Evolutionary conservation across 2,329 filamentous ascomycete genomes (phyloP).

Genomic region (Botrytis medusae): DNA sequence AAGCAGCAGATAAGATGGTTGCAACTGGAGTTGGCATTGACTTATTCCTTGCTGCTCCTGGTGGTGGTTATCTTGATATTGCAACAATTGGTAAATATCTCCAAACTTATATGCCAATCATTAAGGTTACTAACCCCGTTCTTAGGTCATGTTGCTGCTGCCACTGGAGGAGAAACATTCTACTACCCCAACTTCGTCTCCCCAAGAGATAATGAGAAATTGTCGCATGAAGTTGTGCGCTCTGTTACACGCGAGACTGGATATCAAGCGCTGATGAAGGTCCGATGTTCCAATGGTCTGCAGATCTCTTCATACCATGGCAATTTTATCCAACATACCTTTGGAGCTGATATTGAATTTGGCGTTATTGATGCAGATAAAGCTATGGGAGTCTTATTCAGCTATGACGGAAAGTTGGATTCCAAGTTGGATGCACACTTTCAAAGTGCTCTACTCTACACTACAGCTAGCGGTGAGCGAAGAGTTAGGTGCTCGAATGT

Average conservation of each 20-base stretch:
- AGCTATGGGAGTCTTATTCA: slow-evolving; percentile 86
- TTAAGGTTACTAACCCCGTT: slow-evolving; percentile 25
- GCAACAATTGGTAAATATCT: slow-evolving; percentile 72
- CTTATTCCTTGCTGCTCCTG: slow-evolving; percentile 90
- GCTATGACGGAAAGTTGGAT: slow-evolving; percentile 96
- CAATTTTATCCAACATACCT: slow-evolving; percentile 94
- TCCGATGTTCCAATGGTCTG: slow-evolving; percentile 93
- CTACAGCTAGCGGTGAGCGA: slow-evolving; percentile 83
- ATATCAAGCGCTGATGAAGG: slow-evolving; percentile 96
- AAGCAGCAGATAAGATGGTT: slow-evolving; percentile 83
- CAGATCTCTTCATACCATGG: slow-evolving; percentile 94
- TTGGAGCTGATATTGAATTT: slow-evolving; percentile 91
- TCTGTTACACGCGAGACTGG: slow-evolving; percentile 87
- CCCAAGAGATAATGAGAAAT: slow-evolving; percentile 78
- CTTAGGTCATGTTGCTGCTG: slow-evolving; percentile 77
- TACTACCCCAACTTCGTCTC: slow-evolving; percentile 97
- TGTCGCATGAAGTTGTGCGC: slow-evolving; percentile 83
- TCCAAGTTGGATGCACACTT: slow-evolving; percentile 96
- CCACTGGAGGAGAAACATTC: slow-evolving; percentile 92
- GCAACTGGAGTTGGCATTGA: slow-evolving; percentile 84
- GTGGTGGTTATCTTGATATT: slow-evolving; percentile 88
- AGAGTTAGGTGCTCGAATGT: slow-evolving; percentile 91
- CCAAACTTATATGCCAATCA: not conserved
- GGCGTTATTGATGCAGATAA: slow-evolving; percentile 92
- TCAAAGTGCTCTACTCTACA: slow-evolving; percentile 92